Evolutionary conservation across 2,329 filamentous ascomycete genomes (phyloP).

Genomic region (Furcasterigmium sp.): DNA sequence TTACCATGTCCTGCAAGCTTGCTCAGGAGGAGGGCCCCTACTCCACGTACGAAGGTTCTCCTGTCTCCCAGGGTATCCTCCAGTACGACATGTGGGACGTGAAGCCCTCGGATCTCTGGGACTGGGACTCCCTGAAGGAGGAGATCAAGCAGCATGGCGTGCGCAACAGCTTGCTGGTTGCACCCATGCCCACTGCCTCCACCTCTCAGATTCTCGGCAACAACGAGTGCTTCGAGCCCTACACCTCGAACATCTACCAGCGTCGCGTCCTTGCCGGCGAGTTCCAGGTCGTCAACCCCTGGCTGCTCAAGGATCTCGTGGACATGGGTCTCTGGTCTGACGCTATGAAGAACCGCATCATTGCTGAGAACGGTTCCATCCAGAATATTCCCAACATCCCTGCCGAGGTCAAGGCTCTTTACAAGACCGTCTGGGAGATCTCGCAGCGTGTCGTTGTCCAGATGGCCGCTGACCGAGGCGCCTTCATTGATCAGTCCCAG

Average conservation of each 20-base stretch:
- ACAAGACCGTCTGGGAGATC: constrained; percentile 99
- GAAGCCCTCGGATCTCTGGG: constrained; percentile 90
- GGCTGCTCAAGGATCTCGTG: constrained; percentile 95
- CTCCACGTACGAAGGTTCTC: constrained; percentile 86
- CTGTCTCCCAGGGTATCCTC: constrained; percentile 89
- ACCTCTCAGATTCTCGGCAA: constrained; percentile 98
- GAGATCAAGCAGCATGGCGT: constrained; percentile 90
- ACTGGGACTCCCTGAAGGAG: constrained; percentile 84
- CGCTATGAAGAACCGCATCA: constrained; percentile 99
- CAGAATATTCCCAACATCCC: constrained; percentile 98
- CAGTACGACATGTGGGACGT: constrained; percentile 99
- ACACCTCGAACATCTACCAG: constrained; percentile 99
- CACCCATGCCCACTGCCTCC: constrained; percentile 95
- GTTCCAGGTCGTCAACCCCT: constrained; percentile 99
- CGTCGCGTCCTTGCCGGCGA: constrained; percentile 96
- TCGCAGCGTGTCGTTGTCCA: constrained; percentile 92
- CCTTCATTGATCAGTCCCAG: constrained; percentile 98
- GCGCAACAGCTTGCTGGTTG: constrained; percentile 90
- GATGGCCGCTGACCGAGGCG: constrained; percentile 97
- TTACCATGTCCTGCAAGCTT: constrained; percentile 83
- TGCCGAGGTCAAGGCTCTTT: constrained; percentile 88
- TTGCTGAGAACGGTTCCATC: constrained; percentile 90
- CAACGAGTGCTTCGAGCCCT: constrained; percentile 99
- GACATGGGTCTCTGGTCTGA: constrained; percentile 98
- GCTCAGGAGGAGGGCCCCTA: constrained; percentile 82